phyloP scores from a whole-genome alignment of 1,284 basidiomycete genomes.

The Ceratobasidium sp. region DNA sequence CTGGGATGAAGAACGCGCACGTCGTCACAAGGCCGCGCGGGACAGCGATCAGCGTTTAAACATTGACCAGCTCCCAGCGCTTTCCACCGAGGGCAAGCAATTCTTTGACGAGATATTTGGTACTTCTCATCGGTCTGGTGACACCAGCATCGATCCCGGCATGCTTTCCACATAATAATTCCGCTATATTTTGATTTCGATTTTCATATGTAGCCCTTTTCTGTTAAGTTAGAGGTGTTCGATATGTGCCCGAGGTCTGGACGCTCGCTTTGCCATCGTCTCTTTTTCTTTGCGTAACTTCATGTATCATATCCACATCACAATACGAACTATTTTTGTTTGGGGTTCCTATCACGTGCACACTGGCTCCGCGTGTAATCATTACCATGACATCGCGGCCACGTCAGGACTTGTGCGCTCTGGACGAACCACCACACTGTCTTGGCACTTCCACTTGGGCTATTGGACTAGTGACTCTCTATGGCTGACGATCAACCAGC shows the following conservation, averaged over 20 bases:
- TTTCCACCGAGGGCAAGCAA: conserved; percentile 76
- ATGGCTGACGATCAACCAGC: conserved; percentile 39
- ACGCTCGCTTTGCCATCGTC: conserved; percentile 37
- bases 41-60: conserved; percentile 67
- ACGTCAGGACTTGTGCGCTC: conserved; percentile 18
- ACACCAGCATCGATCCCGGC: conserved; percentile 68
- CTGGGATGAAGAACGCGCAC: conserved; percentile 84
- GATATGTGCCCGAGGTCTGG: conserved; percentile 32
- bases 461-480: background rate
- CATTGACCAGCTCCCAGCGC: conserved; percentile 68
- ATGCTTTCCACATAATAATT: conserved; percentile 72
- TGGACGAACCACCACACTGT: conserved; percentile 11
- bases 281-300: conserved; percentile 26
- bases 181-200: conserved; percentile 13
- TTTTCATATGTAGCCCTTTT: conserved; percentile 41
- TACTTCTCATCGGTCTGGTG: conserved; percentile 58
- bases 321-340: conserved; percentile 36
- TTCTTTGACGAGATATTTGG: conserved; percentile 81
- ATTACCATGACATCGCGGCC: conserved; percentile 31
- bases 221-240: conserved; percentile 37
- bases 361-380: conserved; percentile 5
- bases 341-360: conserved; percentile 17
- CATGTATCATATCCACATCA: conserved; percentile 44
- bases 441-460: background rate
- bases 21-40: conserved; percentile 69